These are phyloP conservation scores for Penicillium sclerotiorum DNA, from an alignment of 2,329 filamentous ascomycete genomes.

Conservation along the genomic window DNA sequence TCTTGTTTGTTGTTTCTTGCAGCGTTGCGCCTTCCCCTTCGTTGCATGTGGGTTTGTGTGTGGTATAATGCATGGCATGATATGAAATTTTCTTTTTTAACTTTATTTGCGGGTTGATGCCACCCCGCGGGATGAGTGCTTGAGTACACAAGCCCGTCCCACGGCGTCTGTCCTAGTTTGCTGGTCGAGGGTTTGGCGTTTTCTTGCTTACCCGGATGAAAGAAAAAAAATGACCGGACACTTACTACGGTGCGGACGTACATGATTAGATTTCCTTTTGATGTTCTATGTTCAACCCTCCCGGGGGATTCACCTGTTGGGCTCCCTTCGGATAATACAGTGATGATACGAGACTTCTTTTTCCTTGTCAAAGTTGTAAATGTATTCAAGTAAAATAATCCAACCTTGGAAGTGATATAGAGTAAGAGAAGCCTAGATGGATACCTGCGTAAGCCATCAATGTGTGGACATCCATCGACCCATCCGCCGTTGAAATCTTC, in stretches of 20 bases:
- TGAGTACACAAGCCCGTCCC: conserved; percentile 4
- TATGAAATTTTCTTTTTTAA: no score
- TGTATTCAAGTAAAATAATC: not conserved
- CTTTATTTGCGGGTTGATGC: conserved; percentile 24
- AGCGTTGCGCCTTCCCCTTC: conserved; percentile 27
- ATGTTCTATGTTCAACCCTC: conserved; percentile 26
- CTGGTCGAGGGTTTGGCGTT: conserved; percentile 35
- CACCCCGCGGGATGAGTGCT: conserved; percentile 2
- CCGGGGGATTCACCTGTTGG: conserved; percentile 29
- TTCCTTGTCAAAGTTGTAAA: not conserved
- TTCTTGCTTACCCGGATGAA: conserved; percentile 27
- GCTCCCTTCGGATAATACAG: conserved; percentile 31
- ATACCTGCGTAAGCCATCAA: no score
- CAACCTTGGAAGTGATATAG: no score
- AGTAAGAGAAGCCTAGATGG: no score
- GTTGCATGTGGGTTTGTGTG: conserved; percentile 34
- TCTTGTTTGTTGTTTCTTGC: conserved; percentile 25
- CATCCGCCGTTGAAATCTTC: no score
- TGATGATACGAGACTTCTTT: conserved; percentile 23
- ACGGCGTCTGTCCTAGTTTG: conserved; percentile 28
- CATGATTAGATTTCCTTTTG: conserved; percentile 34
- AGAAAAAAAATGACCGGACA: conserved; percentile 26
- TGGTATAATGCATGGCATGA: conserved; percentile 45
- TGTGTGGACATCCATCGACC: no score
- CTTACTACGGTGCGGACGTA: conserved; percentile 30